phyloP scores from a whole-genome alignment of 176 grass and related monocot species.

The Melocanna baccifera region DNA sequence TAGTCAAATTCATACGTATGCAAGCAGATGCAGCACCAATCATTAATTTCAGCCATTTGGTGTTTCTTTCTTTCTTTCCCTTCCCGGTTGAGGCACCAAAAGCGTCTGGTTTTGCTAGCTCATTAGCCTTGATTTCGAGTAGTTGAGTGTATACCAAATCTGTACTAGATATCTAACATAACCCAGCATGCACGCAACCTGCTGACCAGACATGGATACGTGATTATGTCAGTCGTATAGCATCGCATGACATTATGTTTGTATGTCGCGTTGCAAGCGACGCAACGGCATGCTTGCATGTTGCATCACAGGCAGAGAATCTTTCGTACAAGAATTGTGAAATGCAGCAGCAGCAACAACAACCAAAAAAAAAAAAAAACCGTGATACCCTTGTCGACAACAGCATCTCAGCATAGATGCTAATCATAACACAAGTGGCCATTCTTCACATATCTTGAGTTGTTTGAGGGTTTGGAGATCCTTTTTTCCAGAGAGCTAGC shows the following conservation, averaged over 20 bases:
- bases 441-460: neutral
- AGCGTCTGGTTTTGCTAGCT: neutral
- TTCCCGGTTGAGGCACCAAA: neutral
- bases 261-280: neutral
- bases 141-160: neutral
- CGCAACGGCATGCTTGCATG: neutral
- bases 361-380: too few relatives aligned
- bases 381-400: neutral
- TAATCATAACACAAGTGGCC: neutral
- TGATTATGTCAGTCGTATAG: neutral
- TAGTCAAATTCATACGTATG: conserved; percentile 5
- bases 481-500: neutral
- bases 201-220: neutral
- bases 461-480: neutral
- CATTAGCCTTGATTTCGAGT: neutral
- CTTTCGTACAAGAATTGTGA: neutral
- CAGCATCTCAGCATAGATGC: neutral
- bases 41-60: neutral
- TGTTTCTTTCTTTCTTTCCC: neutral
- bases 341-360: too few relatives aligned
- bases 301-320: neutral
- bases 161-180: neutral
- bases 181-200: neutral
- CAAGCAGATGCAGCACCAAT: neutral
- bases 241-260: too few relatives aligned